A percentile compares a stretch with the other conserved stretches of the same genome.
Conservation (phyloP, 306 rosid genomes). For the Medicago ruthenica region DNA sequence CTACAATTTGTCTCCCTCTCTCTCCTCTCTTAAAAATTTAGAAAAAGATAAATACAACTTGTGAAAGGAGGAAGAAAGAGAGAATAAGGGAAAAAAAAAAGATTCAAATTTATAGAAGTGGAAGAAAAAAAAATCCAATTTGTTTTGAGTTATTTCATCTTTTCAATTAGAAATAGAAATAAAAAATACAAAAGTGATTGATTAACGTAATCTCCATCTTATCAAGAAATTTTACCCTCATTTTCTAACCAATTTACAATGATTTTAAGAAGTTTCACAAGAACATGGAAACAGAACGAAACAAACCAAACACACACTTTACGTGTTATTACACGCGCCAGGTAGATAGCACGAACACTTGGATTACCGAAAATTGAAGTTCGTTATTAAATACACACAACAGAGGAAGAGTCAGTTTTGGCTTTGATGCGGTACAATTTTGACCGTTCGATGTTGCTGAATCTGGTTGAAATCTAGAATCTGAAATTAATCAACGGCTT, state of each 20-base stretch:
- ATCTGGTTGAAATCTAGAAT: background rate
- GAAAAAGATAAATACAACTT: too few species aligned
- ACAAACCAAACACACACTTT: slow-evolving; percentile 24
- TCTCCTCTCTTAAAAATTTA: too few species aligned
- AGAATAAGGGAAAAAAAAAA: too few species aligned
- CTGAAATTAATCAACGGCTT: slow-evolving; percentile 38
- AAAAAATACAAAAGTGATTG: slow-evolving; percentile 6
- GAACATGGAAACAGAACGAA: slow-evolving; percentile 3
- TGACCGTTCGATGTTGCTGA: slow-evolving; percentile 33
- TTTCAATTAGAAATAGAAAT: background rate
- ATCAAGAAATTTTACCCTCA: slow-evolving; percentile 10
- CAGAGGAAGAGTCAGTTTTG: slow-evolving; percentile 32
- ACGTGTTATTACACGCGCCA: slow-evolving; percentile 23
- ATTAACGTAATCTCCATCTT: slow-evolving; percentile 39
- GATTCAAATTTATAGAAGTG: too few species aligned
- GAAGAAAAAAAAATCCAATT: too few species aligned
- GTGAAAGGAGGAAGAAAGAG: too few species aligned
- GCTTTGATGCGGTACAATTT: background rate
- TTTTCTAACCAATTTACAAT: background rate
- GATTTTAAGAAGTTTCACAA: slow-evolving; percentile 30
- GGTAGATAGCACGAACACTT: slow-evolving; percentile 28
- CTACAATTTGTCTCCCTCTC: too few species aligned
- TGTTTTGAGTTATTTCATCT: background rate
- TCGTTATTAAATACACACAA: slow-evolving; percentile 44
- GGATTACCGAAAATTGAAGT: slow-evolving; percentile 30